Evolutionary conservation across 192 early-diverging fungal species (phyloP), one percentile per base, ranked within the genome.

Genomic region (Thamnidium elegans): DNA sequence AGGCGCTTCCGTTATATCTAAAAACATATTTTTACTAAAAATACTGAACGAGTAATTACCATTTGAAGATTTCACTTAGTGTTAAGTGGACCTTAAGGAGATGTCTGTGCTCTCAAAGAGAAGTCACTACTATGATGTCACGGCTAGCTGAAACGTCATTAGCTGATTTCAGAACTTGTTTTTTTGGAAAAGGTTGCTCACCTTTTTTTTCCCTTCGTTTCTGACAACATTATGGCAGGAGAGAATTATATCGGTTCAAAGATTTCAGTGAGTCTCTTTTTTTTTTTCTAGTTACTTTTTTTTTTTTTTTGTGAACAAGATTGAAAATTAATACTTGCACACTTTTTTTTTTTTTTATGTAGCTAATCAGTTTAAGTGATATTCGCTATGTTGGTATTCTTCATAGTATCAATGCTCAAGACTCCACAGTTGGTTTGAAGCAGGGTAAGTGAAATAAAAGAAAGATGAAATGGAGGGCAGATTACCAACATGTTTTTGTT

Each of bases 361-460:
- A 69, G 61, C 82, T 98, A 53, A 93, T 97, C 68, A 90, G 89
- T 55, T 88, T 91, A 66, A 88, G 86, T 62, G 86, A 92, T 67
- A 91, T 97, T 72, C 89, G 96, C 72, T 98, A 94, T 76, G 86
- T 92, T 44, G 96, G 96, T 30, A 89, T 87, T 39, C 83, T 98
- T 17, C 87, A 90, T 72, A 84, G 85, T 47, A 89, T 98, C 62
- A 91, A 97, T 82, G 87, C 90, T 59, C 70, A 81, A 9, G 89
- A 94, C 61, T 88, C 90, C 46, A 93, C 93, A 20, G 91, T 98
- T 42, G 85, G 94, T n/a, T 85, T 98, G 45, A 87, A 90, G 63
- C 82, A 95, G 76, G 92, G 92, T 92, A 70, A 67, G 62, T 95
- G 14, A 14, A 19, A 21, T 26, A 20, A 15, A 55, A 15, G 30